Percentiles rank a stretch among this genome's conserved stretches.
Evolutionary conservation across 1,139 yeast species (phyloP).

Genomic region (Candida sanyaensis): DNA sequence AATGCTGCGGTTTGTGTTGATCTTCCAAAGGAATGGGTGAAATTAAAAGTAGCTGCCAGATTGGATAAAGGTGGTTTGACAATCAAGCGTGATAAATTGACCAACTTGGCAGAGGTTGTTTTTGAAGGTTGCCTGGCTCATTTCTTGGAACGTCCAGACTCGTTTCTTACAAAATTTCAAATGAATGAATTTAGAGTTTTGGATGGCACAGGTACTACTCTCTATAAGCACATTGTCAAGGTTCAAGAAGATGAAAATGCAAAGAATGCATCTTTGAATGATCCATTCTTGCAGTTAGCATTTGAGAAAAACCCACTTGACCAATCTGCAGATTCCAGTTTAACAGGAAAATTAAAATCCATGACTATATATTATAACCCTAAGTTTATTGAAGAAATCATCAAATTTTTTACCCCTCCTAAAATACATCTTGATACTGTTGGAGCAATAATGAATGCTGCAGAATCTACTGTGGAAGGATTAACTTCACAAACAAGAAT

Average conservation of each 20-base stretch:
- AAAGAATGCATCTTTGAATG: conserved; percentile 18
- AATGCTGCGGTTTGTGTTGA: conserved; percentile 57
- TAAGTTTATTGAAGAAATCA: conserved; percentile 72
- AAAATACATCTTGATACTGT: conserved; percentile 83
- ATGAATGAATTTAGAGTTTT: conserved; percentile 81
- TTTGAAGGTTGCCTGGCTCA: conserved; percentile 83
- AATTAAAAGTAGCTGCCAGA: conserved; percentile 64
- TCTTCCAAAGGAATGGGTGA: conserved; percentile 73
- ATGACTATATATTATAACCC: conserved; percentile 91
- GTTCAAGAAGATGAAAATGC: conserved; percentile 44
- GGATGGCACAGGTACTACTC: conserved; percentile 75
- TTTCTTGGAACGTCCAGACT: conserved; percentile 76
- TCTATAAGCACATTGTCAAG: conserved; percentile 86
- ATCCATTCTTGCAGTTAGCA: conserved; percentile 79
- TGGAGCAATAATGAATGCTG: conserved; percentile 91
- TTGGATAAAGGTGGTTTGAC: conserved; percentile 78
- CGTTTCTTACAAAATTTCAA: conserved; percentile 70
- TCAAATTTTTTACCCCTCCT: conserved; percentile 82
- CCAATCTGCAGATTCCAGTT: conserved; percentile 75
- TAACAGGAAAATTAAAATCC: conserved; percentile 75
- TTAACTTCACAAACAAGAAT: conserved; percentile 86
- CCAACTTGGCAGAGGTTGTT: conserved; percentile 70
- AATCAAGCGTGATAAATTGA: conserved; percentile 44
- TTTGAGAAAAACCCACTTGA: conserved; percentile 89
- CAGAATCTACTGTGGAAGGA: conserved; percentile 93